Base-by-base conservation (phyloP, 306 rosid species). In the Citrullus mucosospermus region DNA sequence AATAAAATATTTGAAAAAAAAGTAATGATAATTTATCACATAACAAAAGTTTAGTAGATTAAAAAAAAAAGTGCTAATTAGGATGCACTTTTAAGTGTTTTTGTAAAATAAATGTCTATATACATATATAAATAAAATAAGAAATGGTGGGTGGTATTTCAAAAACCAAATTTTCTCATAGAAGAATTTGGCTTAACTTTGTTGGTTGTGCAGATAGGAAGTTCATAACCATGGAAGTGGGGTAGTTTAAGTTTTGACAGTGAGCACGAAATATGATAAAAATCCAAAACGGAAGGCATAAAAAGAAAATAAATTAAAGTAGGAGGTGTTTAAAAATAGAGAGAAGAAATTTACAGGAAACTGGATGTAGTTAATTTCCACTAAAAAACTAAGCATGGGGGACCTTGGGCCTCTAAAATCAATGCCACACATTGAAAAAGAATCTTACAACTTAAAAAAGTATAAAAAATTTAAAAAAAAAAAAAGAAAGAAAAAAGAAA, bases 381-480 rank as follows among this genome's bases (percentile, higher is more conserved):
- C 44, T 50, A 72, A 72, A 72, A 30, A 72, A 6, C 39, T 16
- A 72, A 72, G 77, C 59, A 72, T 72, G 43, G 43, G 77, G 77
- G 77, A 28, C 76, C 55, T 25, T 51, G 58, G 60, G 60, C 50
- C 28, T 66, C 71, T 7, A 48, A 72, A 72, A 48, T 34, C 22
- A 11, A 28, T 30, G 77, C 60, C 77, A 28, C 36, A 25, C 16
- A 48, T 51, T 72, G 25, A 50, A 72, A 72, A 72, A 72, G 77
- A 51, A 28, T 72, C 77, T 30, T 72, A 15, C 89, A 91, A 53
- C 80, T 32, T 20, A 59, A 22, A 22, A 58, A 59, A 22, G 36
- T 2, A 87, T 43, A 44, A 69, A 57, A 51, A 69, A 57, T 38
- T 46, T 22, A 22, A 32, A 2, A 32, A 32, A 32, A 32, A 32